phyloP scores from a whole-genome alignment of 352 stramenopile genomes.

The Phytophthora macrochlamydospora region DNA sequence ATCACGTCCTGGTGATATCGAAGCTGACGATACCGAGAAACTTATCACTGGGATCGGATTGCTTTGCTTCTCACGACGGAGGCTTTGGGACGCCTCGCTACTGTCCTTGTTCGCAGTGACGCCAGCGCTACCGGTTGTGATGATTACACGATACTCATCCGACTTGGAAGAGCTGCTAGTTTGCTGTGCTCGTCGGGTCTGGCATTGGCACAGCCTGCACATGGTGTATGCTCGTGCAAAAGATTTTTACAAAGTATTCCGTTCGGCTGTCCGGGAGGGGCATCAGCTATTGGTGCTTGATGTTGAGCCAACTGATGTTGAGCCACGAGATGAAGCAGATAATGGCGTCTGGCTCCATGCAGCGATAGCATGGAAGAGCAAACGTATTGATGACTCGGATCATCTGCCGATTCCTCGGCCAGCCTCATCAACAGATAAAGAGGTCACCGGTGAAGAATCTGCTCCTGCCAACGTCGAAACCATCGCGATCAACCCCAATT shows the following conservation, averaged over 20 bases:
- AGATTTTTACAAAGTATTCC: slow-evolving; percentile 43
- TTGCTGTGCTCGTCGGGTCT: slow-evolving; percentile 40
- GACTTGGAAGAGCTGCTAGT: slow-evolving; percentile 55
- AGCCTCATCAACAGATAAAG: background rate
- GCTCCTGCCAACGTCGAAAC: background rate
- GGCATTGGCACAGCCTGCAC: slow-evolving; percentile 48
- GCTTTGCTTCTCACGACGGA: slow-evolving; percentile 46
- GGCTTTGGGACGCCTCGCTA: slow-evolving; percentile 48
- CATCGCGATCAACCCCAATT: slow-evolving; percentile 41
- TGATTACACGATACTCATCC: slow-evolving; percentile 48
- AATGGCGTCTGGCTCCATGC: slow-evolving; percentile 13
- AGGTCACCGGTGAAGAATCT: background rate
- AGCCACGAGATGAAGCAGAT: slow-evolving; percentile 6
- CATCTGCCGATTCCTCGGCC: slow-evolving; percentile 26
- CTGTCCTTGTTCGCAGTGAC: slow-evolving; percentile 38
- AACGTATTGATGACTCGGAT: too few species aligned
- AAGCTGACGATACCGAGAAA: slow-evolving; percentile 16
- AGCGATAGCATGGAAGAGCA: slow-evolving; percentile 15
- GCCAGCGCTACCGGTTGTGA: slow-evolving; percentile 32
- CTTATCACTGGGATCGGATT: slow-evolving; percentile 16
- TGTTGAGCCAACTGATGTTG: slow-evolving; percentile 46
- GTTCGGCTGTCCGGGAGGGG: slow-evolving; percentile 42
- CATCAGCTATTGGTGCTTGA: slow-evolving; percentile 69
- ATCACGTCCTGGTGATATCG: background rate
- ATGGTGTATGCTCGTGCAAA: slow-evolving; percentile 42